phyloP scores from a whole-genome alignment of 129 eudicot genomes.

The Rutidosis leptorrhynchoides region DNA sequence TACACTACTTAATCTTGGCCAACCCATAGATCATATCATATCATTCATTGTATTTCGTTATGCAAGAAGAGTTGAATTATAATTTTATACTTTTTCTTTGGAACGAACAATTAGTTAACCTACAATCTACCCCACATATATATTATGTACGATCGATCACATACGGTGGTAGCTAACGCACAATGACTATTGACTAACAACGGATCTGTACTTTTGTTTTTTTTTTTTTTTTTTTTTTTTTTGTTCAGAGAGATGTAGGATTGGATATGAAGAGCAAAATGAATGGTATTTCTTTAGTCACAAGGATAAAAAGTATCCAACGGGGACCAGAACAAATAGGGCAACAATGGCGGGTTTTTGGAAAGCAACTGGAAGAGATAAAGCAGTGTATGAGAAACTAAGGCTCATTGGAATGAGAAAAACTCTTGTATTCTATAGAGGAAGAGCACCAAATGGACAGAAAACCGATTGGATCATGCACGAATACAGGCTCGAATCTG shows the following conservation, averaged over 20 bases:
- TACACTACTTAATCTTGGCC: neutral
- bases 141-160: neutral
- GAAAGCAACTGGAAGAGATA: conserved; percentile 97
- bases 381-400: conserved; percentile 68
- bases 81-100: too few species aligned
- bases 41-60: neutral
- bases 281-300: conserved; percentile 94
- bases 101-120: neutral
- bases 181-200: neutral
- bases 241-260: conserved; percentile 65
- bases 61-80: neutral
- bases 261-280: conserved; percentile 82
- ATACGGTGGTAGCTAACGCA: neutral
- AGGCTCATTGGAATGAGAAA: conserved; percentile 95
- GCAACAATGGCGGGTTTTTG: conserved; percentile 93
- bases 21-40: neutral
- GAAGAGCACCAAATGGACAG: conserved; percentile 91
- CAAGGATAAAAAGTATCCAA: conserved; percentile 87
- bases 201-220: too few species aligned
- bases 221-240: too few species aligned
- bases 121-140: neutral
- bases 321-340: conserved; percentile 87
- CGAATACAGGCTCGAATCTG: conserved; percentile 87
- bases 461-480: conserved; percentile 98
- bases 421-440: conserved; percentile 91